Conservation (phyloP, 2,329 filamentous ascomycete genomes). For the Colletotrichum godetiae region DNA sequence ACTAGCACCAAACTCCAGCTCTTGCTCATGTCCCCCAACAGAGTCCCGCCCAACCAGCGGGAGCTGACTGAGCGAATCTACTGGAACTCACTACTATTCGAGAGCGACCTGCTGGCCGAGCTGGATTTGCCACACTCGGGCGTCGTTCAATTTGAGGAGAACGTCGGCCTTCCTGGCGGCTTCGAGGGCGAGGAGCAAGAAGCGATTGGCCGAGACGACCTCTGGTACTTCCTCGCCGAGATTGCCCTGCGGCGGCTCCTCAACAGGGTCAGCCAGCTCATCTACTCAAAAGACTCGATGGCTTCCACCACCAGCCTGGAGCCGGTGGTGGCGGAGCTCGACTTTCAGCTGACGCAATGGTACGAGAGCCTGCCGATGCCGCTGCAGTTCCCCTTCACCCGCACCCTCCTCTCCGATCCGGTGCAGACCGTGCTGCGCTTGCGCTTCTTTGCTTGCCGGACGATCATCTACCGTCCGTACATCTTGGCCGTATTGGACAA, state of each 20-base stretch:
- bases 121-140: conserved; percentile 85
- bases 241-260: conserved; percentile 82
- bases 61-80: conserved; percentile 83
- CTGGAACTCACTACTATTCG: conserved; percentile 85
- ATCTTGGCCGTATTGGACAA: conserved; percentile 84
- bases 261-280: conserved; percentile 82
- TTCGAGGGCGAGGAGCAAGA: conserved; percentile 78
- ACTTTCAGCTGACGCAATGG: conserved; percentile 87
- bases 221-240: conserved; percentile 89
- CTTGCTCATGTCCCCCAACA: conserved; percentile 77
- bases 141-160: conserved; percentile 84
- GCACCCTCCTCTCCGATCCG: conserved; percentile 74
- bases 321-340: conserved; percentile 82
- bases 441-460: conserved; percentile 86
- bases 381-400: conserved; percentile 81
- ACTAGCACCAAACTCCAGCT: conserved; percentile 86
- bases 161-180: conserved; percentile 80
- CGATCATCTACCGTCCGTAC: conserved; percentile 88
- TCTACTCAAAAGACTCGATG: conserved; percentile 80
- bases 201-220: conserved; percentile 76
- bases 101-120: conserved; percentile 83
- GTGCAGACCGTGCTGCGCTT: conserved; percentile 83
- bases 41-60: conserved; percentile 76
- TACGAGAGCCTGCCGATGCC: conserved; percentile 81
- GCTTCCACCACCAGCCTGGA: conserved; percentile 79